Percentiles rank a stretch among this genome's conserved stretches.
Evolutionary conservation across 1,284 basidiomycete genomes (phyloP).

Genomic region (Naganishia albida): DNA sequence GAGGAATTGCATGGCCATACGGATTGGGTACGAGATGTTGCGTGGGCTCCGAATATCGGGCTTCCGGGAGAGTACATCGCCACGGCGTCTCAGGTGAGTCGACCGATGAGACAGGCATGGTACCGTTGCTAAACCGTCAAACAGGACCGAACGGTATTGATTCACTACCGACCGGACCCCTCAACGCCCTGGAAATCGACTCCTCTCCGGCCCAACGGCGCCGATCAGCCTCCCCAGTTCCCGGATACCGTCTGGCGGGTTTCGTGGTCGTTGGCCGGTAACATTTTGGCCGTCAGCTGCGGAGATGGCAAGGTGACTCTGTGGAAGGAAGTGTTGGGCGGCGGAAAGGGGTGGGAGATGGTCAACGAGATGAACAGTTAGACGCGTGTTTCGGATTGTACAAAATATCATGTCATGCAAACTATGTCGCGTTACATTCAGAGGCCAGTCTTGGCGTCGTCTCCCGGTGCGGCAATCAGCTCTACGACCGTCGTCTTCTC

Average conservation of each 20-base stretch:
- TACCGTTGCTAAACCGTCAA: background rate
- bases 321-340: slow-evolving; percentile 97
- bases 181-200: slow-evolving; percentile 81
- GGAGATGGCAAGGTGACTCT: slow-evolving; percentile 97
- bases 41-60: slow-evolving; percentile 96
- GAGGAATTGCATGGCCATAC: slow-evolving; percentile 85
- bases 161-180: slow-evolving; percentile 87
- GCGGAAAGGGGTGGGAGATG: slow-evolving; percentile 95
- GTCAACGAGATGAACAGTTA: slow-evolving; percentile 88
- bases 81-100: slow-evolving; percentile 79
- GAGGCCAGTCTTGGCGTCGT: slow-evolving; percentile 27
- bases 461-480: slow-evolving; percentile 36
- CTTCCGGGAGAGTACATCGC: slow-evolving; percentile 93
- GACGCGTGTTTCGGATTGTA: slow-evolving; percentile 20
- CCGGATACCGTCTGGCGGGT: slow-evolving; percentile 96
- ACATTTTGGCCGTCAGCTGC: slow-evolving; percentile 93
- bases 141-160: slow-evolving; percentile 84
- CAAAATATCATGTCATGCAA: background rate
- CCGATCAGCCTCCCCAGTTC: slow-evolving; percentile 67
- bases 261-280: slow-evolving; percentile 94
- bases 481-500: slow-evolving; percentile 43
- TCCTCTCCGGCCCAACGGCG: slow-evolving; percentile 71
- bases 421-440: background rate
- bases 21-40: slow-evolving; percentile 97
- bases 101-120: background rate